Evolutionary conservation across 2,329 filamentous ascomycete species (phyloP).

Genomic region (Grosmannia penicillata): DNA sequence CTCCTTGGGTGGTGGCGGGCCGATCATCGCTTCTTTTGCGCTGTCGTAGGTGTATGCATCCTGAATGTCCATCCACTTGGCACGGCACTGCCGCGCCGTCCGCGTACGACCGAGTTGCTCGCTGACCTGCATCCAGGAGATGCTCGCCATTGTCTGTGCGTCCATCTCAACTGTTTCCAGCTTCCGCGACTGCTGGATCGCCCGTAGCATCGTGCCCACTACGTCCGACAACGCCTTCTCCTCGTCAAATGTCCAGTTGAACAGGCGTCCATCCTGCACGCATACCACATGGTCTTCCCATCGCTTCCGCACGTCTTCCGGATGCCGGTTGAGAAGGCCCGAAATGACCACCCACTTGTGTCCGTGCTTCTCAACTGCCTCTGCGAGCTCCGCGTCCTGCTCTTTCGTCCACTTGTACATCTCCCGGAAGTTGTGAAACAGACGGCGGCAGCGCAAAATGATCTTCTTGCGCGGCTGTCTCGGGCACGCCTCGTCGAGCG

Average conservation of each 20-base stretch:
- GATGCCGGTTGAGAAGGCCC: conserved; percentile 45
- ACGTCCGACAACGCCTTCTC: conserved; percentile 35
- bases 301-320: conserved; percentile 53
- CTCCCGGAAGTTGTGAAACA: conserved; percentile 50
- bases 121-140: conserved; percentile 54
- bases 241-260: conserved; percentile 47
- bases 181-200: conserved; percentile 8
- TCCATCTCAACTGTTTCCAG: not conserved
- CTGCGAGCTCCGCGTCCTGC: conserved; percentile 38
- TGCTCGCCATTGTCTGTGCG: conserved; percentile 29
- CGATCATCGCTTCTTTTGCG: conserved; percentile 4
- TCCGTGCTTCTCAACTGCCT: conserved; percentile 29
- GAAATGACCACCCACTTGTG: conserved; percentile 49
- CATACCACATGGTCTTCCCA: conserved; percentile 54
- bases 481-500: conserved; percentile 31
- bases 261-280: conserved; percentile 33
- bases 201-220: conserved; percentile 35
- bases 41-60: conserved; percentile 9
- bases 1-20: conserved; percentile 3
- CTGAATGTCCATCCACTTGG: conserved; percentile 42
- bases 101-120: conserved; percentile 45
- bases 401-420: conserved; percentile 44
- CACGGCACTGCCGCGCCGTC: conserved; percentile 50
- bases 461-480: conserved; percentile 37
- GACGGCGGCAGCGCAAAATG: conserved; percentile 41